phyloP scores from a whole-genome alignment of 1,139 yeast species.

The Dujonia santamariae region DNA sequence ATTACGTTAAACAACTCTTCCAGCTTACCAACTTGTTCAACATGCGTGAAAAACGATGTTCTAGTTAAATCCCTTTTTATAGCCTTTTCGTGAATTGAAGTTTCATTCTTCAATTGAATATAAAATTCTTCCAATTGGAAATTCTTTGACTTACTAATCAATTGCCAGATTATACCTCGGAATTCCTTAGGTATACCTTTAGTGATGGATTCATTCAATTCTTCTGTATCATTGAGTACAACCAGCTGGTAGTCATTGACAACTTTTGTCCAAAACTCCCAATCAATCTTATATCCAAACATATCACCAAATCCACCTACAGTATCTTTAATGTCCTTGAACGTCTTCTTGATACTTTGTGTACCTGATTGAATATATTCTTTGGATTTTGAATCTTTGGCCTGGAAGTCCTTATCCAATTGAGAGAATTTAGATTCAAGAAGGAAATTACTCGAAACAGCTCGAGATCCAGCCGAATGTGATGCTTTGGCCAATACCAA shows the following conservation, averaged over 20 bases:
- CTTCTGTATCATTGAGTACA: conserved; percentile 60
- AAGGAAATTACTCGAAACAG: conserved; percentile 23
- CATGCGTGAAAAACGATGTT: conserved; percentile 74
- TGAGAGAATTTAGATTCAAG: conserved; percentile 35
- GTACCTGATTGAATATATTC: conserved; percentile 60
- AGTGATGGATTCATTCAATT: conserved; percentile 58
- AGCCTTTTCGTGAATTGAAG: conserved; percentile 69
- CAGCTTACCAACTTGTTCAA: conserved; percentile 46
- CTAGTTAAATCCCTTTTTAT: conserved; percentile 81
- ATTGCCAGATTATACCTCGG: conserved; percentile 90
- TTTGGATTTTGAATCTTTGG: conserved; percentile 30
- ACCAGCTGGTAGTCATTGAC: conserved; percentile 69
- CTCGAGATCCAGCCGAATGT: neutral
- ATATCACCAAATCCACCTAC: conserved; percentile 41
- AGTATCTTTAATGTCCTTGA: conserved; percentile 50
- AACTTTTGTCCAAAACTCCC: conserved; percentile 88
- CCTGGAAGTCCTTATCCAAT: conserved; percentile 25
- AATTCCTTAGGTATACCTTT: conserved; percentile 82
- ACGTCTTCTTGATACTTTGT: conserved; percentile 58
- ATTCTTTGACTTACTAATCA: conserved; percentile 78
- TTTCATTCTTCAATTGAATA: conserved; percentile 46
- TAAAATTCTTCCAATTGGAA: conserved; percentile 69
- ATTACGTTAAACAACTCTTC: conserved; percentile 70
- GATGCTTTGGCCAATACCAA: neutral
- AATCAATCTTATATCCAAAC: conserved; percentile 48